Percentiles rank a stretch among this genome's conserved stretches.
Evolutionary conservation across 2,329 filamentous ascomycete species (phyloP).

Genomic region (Botryotinia narcissicola): DNA sequence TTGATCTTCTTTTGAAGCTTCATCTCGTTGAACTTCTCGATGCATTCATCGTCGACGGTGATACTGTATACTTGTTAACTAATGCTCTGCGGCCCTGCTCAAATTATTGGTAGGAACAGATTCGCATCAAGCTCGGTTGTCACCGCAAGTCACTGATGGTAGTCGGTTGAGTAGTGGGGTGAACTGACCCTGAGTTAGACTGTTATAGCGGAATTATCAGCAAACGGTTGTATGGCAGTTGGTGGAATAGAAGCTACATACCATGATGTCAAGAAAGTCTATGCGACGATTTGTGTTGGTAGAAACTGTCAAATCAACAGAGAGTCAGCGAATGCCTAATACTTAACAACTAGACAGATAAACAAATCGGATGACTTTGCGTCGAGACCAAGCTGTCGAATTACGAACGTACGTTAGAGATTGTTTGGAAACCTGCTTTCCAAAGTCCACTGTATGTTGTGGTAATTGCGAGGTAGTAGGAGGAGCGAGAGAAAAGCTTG

Average conservation of each 20-base stretch:
- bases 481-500: constrained; percentile 14
- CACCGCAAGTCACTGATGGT: constrained; percentile 22
- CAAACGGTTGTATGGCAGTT: not conserved
- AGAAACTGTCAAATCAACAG: not conserved
- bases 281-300: constrained; percentile 19
- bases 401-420: constrained; percentile 4
- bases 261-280: constrained; percentile 26
- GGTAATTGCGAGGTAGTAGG: constrained; percentile 16
- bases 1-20: constrained; percentile 80
- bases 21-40: constrained; percentile 70
- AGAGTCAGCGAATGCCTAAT: constrained; percentile 16
- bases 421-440: constrained; percentile 3
- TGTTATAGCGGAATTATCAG: constrained; percentile 37
- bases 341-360: constrained; percentile 19
- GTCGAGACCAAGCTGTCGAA: not conserved
- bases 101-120: not conserved
- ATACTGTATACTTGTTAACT: constrained; percentile 52
- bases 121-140: constrained; percentile 18
- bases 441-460: constrained; percentile 2
- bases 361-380: not conserved
- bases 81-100: not conserved
- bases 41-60: constrained; percentile 69
- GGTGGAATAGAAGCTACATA: constrained; percentile 19
- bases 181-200: constrained; percentile 68
- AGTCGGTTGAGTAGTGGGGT: constrained; percentile 27